phyloP scores from a whole-genome alignment of 2,329 filamentous ascomycete genomes.

The Apiospora phragmitis region DNA sequence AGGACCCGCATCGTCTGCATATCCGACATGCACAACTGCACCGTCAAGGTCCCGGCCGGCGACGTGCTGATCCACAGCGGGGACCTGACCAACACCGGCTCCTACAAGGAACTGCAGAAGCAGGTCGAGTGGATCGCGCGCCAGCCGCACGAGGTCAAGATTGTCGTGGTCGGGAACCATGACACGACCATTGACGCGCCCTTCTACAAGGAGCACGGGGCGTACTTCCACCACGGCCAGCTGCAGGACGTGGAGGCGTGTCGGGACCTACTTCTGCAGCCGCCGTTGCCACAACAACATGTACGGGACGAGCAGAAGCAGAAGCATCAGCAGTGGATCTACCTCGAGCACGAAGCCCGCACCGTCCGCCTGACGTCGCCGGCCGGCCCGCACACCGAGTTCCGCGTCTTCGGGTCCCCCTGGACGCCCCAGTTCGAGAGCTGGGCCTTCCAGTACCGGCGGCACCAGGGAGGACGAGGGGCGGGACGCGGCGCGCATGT shows the following conservation, averaged over 20 bases:
- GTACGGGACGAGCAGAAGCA: constrained; percentile 38
- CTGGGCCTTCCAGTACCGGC: constrained; percentile 69
- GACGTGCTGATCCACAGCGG: constrained; percentile 77
- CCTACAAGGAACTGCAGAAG: constrained; percentile 43
- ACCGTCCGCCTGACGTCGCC: constrained; percentile 55
- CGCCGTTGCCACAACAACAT: constrained; percentile 39
- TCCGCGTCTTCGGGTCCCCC: constrained; percentile 72
- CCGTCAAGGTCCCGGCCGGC: constrained; percentile 65
- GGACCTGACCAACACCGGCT: constrained; percentile 75
- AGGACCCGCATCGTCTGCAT: constrained; percentile 71
- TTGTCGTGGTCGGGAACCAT: constrained; percentile 75
- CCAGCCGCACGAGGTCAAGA: constrained; percentile 10
- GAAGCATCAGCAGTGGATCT: constrained; percentile 55
- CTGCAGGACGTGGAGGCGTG: constrained; percentile 56
- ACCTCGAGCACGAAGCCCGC: constrained; percentile 60
- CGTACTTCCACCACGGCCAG: constrained; percentile 56
- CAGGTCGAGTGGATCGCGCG: constrained; percentile 8
- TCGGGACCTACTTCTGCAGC: constrained; percentile 53
- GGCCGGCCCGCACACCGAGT: constrained; percentile 56
- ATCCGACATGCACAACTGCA: constrained; percentile 73
- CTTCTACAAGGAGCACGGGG: constrained; percentile 58
- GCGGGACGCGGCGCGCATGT: constrained; percentile 41
- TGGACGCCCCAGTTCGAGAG: constrained; percentile 54
- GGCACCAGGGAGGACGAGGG: constrained; percentile 16
- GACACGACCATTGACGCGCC: constrained; percentile 69